Evolutionary conservation across 805 yeast genomes (phyloP).

Genomic region (Metschnikowia rubicola): DNA sequence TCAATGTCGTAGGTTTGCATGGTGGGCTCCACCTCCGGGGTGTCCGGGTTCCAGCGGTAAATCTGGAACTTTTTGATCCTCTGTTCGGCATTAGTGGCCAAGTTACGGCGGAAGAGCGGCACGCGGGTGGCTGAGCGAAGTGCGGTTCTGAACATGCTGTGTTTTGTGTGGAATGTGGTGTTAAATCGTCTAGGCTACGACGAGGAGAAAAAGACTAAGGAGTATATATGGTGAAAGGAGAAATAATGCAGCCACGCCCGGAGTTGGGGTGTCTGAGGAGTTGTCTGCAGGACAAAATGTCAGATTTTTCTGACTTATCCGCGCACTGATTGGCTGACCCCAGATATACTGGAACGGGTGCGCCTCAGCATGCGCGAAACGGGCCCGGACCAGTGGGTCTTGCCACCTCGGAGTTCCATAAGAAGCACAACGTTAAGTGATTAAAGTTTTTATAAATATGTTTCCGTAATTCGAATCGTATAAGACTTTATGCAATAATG

Average conservation of each 20-base stretch:
- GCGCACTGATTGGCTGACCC: slow-evolving; percentile 20
- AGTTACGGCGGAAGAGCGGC: slow-evolving; percentile 13
- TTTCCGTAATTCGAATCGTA: too few species aligned
- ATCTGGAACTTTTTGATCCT: slow-evolving; percentile 81
- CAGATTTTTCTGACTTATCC: slow-evolving; percentile 6
- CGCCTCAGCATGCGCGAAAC: neutral
- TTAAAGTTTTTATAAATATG: too few species aligned
- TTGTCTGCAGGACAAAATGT: slow-evolving; percentile 17
- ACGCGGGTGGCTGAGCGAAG: slow-evolving; percentile 16
- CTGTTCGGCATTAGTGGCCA: slow-evolving; percentile 44
- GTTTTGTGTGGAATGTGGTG: neutral
- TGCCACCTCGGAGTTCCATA: neutral
- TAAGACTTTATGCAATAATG: too few species aligned
- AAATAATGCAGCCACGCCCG: slow-evolving; percentile 1
- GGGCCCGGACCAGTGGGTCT: slow-evolving; percentile 4
- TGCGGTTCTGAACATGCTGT: slow-evolving; percentile 13
- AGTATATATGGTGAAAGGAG: neutral
- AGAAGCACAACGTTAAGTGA: too few species aligned
- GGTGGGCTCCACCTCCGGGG: slow-evolving; percentile 86
- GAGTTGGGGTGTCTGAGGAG: slow-evolving; percentile 9
- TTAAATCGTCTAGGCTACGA: neutral
- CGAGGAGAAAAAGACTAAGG: neutral
- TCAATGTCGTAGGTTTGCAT: slow-evolving; percentile 82
- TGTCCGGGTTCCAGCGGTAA: slow-evolving; percentile 98
- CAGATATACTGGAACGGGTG: slow-evolving; percentile 9